phyloP scores from a whole-genome alignment of 140 eudicot species.

The Bidens hawaiensis region DNA sequence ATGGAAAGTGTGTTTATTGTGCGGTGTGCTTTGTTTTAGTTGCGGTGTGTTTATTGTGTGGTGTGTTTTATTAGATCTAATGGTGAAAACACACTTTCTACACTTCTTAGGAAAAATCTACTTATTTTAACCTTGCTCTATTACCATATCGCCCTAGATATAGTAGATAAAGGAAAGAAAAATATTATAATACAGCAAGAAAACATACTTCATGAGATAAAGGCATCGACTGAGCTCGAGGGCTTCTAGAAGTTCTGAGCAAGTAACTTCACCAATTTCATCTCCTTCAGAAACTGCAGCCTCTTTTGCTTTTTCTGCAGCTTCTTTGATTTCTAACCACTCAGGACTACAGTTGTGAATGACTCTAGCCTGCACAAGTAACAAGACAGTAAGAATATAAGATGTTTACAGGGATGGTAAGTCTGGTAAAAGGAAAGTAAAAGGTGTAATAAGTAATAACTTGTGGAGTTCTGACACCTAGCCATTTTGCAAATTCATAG shows the following conservation, averaged over 20 bases:
- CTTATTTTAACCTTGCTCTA: no score
- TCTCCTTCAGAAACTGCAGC: constrained; percentile 68
- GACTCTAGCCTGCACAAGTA: constrained; percentile 77
- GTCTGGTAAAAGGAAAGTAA: constrained; percentile 22
- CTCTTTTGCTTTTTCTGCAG: constrained; percentile 89
- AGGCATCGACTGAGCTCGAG: constrained; percentile 96
- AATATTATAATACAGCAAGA: neutral
- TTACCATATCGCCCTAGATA: neutral
- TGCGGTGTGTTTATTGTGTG: no score
- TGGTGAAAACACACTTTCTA: no score
- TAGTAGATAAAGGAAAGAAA: neutral
- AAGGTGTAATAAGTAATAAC: constrained; percentile 51
- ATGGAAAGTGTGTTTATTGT: no score
- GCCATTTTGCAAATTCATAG: no score
- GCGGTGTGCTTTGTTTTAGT: no score
- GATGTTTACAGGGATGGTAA: constrained; percentile 16
- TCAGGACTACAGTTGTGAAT: constrained; percentile 78
- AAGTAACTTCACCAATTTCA: constrained; percentile 92
- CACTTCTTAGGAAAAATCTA: no score
- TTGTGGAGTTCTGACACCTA: no score
- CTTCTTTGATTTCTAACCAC: no score
- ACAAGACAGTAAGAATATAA: neutral
- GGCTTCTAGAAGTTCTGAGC: constrained; percentile 97
- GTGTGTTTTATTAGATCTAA: no score
- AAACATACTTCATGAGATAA: constrained; percentile 66